These are phyloP conservation scores for Suhomyces terraborum DNA, from an alignment of 1,139 yeast genomes.

Conservation along the genomic window DNA sequence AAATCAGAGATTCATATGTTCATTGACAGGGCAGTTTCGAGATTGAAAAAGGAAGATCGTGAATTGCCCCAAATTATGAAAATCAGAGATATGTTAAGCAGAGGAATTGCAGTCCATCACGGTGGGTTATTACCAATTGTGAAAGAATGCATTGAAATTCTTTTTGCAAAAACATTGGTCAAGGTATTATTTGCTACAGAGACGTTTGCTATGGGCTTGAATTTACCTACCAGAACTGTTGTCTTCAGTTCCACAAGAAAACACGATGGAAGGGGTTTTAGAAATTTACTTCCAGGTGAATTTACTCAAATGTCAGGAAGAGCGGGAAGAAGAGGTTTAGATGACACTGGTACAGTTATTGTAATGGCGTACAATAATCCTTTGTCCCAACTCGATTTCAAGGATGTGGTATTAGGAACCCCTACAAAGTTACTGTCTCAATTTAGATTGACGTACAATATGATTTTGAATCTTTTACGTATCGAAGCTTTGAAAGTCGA, in stretches of 20 bases:
- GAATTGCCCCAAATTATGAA: slow-evolving; percentile 88
- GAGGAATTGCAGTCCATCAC: slow-evolving; percentile 97
- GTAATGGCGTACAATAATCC: slow-evolving; percentile 84
- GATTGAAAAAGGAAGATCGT: slow-evolving; percentile 89
- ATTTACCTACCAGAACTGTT: slow-evolving; percentile 95
- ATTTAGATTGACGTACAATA: slow-evolving; percentile 89
- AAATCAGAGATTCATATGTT: slow-evolving; percentile 92
- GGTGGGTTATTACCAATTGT: slow-evolving; percentile 96
- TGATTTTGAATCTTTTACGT: slow-evolving; percentile 88
- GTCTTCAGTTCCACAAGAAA: slow-evolving; percentile 83
- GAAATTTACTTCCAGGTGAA: slow-evolving; percentile 90
- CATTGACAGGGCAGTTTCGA: slow-evolving; percentile 81
- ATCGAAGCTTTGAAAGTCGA: slow-evolving; percentile 94
- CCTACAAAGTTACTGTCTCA: slow-evolving; percentile 91
- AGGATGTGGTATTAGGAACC: slow-evolving; percentile 79
- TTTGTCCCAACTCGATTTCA: slow-evolving; percentile 59
- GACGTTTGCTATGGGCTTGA: slow-evolving; percentile 97
- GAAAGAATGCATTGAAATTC: slow-evolving; percentile 90
- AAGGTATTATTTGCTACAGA: slow-evolving; percentile 96
- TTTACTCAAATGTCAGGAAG: slow-evolving; percentile 99
- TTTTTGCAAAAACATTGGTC: slow-evolving; percentile 82
- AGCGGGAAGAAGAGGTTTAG: slow-evolving; percentile 97
- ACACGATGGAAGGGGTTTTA: slow-evolving; percentile 83
- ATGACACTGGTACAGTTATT: slow-evolving; percentile 92
- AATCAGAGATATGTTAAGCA: slow-evolving; percentile 75